A percentile compares a stretch with the other conserved stretches of the same genome.
These are phyloP conservation scores for Tubosaeta sp. DNA, from an alignment of 768 basidiomycete species.

Conservation along the genomic window DNA sequence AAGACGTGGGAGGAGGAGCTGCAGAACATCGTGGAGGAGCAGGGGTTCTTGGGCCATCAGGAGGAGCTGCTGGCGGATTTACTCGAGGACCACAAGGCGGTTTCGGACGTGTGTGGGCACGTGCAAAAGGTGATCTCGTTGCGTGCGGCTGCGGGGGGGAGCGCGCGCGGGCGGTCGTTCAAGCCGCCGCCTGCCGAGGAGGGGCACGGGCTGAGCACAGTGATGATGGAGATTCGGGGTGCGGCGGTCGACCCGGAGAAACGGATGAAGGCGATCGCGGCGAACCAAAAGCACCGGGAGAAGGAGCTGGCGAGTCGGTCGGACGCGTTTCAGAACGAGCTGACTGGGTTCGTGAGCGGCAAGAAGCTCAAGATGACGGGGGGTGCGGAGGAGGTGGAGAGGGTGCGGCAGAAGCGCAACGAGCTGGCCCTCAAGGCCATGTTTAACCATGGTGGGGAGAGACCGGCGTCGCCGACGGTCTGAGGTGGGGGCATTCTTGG, in stretches of 20 bases:
- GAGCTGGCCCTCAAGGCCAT: slow-evolving; percentile 86
- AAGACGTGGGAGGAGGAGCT: slow-evolving; percentile 98
- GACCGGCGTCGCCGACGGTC: slow-evolving; percentile 6
- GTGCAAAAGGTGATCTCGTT: slow-evolving; percentile 85
- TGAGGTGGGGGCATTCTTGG: background rate
- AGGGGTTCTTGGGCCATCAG: slow-evolving; percentile 89
- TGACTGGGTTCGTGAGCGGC: slow-evolving; percentile 79
- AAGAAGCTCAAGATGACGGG: slow-evolving; percentile 95
- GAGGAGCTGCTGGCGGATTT: slow-evolving; percentile 88
- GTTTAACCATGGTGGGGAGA: slow-evolving; percentile 48
- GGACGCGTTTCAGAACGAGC: slow-evolving; percentile 83
- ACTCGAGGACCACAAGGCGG: slow-evolving; percentile 89
- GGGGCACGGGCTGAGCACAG: slow-evolving; percentile 65
- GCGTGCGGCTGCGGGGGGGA: slow-evolving; percentile 42
- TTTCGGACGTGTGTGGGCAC: slow-evolving; percentile 79
- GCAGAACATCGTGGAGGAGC: slow-evolving; percentile 95
- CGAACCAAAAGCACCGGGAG: slow-evolving; percentile 75
- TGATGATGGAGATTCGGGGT: slow-evolving; percentile 88
- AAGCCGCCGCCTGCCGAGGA: slow-evolving; percentile 63
- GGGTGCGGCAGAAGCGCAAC: slow-evolving; percentile 79
- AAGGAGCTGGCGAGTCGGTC: slow-evolving; percentile 66
- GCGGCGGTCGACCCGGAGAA: slow-evolving; percentile 77
- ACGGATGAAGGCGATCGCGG: slow-evolving; percentile 90
- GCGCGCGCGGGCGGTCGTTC: slow-evolving; percentile 44
- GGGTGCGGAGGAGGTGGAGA: slow-evolving; percentile 86